phyloP scores from a whole-genome alignment of 371 early-diverging fungal genomes.

The Thermomucor indicae-seudaticae region DNA sequence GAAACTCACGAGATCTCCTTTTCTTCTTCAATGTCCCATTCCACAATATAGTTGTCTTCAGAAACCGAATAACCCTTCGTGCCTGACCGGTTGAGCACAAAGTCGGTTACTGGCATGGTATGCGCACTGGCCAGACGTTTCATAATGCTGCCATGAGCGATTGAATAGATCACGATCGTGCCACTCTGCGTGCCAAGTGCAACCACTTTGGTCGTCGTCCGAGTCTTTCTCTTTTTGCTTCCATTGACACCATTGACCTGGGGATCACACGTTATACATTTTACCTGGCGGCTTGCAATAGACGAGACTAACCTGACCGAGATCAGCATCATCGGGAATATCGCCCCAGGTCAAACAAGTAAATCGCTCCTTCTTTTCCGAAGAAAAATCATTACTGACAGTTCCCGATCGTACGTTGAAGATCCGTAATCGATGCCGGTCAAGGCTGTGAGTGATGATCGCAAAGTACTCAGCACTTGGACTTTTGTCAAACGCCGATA shows the following conservation, averaged over 20 bases:
- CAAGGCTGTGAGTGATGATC: constrained; percentile 65
- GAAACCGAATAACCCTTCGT: constrained; percentile 62
- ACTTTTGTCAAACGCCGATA: constrained; percentile 56
- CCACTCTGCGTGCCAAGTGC: constrained; percentile 68
- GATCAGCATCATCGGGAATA: constrained; percentile 36
- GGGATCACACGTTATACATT: not conserved
- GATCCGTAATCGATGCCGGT: constrained; percentile 66
- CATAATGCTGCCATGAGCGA: constrained; percentile 58
- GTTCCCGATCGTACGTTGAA: constrained; percentile 67
- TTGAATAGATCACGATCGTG: constrained; percentile 57
- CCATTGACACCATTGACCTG: constrained; percentile 20
- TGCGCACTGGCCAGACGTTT: constrained; percentile 50
- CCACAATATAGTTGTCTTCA: constrained; percentile 64
- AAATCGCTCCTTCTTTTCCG: constrained; percentile 55
- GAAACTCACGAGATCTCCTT: constrained; percentile 42
- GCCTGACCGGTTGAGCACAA: constrained; percentile 59
- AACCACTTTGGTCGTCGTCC: constrained; percentile 43
- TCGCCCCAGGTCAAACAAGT: constrained; percentile 65
- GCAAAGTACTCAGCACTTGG: constrained; percentile 59
- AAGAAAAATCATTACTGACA: constrained; percentile 58
- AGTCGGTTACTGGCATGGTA: constrained; percentile 64
- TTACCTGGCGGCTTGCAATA: constrained; percentile 8
- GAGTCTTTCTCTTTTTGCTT: constrained; percentile 48
- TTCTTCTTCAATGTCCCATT: constrained; percentile 69
- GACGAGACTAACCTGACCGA: constrained; percentile 24